These are phyloP conservation scores for Solanum rostratum DNA, from an alignment of 257 asterid genomes.

Conservation along the genomic window DNA sequence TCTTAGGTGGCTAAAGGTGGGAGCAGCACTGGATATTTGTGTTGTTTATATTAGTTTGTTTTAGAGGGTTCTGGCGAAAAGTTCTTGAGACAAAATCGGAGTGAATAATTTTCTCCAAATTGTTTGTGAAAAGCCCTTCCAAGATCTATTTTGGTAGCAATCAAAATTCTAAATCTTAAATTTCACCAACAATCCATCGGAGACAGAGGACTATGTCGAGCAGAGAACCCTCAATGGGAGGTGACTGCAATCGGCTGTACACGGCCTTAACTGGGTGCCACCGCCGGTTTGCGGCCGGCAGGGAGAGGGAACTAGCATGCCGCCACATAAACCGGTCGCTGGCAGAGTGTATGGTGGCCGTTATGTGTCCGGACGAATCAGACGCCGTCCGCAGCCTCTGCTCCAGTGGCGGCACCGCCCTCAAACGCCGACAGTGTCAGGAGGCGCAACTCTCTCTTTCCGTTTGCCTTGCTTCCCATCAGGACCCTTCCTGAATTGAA, in stretches of 20 bases:
- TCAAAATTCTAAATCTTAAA: background rate
- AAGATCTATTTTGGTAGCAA: background rate
- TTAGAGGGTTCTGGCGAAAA: background rate
- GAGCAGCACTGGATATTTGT: background rate
- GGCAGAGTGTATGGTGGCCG: conserved; percentile 67
- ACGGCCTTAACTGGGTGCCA: conserved; percentile 60
- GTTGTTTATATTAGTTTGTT: background rate
- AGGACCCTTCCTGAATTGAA: conserved; percentile 14
- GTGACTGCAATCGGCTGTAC: conserved; percentile 48
- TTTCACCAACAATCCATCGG: background rate
- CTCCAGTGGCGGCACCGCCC: conserved; percentile 81
- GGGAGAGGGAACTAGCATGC: conserved; percentile 60
- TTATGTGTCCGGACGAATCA: conserved; percentile 55
- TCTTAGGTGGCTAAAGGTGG: too few relatives aligned
- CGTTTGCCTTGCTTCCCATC: conserved; percentile 49
- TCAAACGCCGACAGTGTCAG: conserved; percentile 79
- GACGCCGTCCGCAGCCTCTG: conserved; percentile 74
- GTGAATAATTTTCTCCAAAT: background rate
- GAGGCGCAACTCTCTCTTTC: conserved; percentile 65
- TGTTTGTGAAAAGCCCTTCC: background rate
- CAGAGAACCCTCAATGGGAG: background rate
- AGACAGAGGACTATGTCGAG: background rate
- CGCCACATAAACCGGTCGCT: conserved; percentile 71
- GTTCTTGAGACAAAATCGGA: background rate
- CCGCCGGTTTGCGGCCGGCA: conserved; percentile 57